phyloP scores from a whole-genome alignment of 1,284 basidiomycete genomes.

The Paramarasmius palmivorus region DNA sequence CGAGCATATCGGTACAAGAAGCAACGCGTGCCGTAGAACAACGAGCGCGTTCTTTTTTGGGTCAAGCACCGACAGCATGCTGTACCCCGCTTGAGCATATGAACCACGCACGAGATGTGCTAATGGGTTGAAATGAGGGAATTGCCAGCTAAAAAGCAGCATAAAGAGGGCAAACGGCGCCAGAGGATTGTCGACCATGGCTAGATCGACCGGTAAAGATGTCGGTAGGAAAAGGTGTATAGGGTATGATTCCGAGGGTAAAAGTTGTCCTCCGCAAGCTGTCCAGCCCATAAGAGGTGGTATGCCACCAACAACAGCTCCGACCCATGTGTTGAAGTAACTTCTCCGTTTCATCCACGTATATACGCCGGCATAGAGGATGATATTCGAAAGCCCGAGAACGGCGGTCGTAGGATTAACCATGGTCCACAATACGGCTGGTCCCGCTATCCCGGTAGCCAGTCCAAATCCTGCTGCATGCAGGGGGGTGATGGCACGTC shows the following conservation, averaged over 20 bases:
- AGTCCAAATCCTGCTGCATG: constrained; percentile 86
- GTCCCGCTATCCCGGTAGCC: constrained; percentile 76
- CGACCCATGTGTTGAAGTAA: constrained; percentile 94
- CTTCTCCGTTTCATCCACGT: constrained; percentile 93
- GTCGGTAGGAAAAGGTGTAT: constrained; percentile 59
- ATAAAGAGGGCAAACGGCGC: constrained; percentile 76
- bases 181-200: constrained; percentile 72
- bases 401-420: constrained; percentile 88
- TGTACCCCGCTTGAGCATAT: constrained; percentile 93
- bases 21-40: constrained; percentile 79
- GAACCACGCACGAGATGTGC: constrained; percentile 85
- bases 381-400: constrained; percentile 85
- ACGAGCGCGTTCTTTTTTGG: constrained; percentile 87
- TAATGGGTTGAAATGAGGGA: constrained; percentile 97
- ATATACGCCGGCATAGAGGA: constrained; percentile 90
- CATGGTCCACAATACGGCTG: constrained; percentile 78
- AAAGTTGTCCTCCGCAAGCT: constrained; percentile 83
- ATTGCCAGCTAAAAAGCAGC: constrained; percentile 96
- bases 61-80: constrained; percentile 87
- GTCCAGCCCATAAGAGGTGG: constrained; percentile 99
- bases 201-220: constrained; percentile 37
- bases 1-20: constrained; percentile 82
- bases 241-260: constrained; percentile 61
- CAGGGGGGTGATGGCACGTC: constrained; percentile 77
- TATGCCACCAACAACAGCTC: constrained; percentile 88